Evolutionary conservation across 345 rosid genomes (phyloP).

Genomic region (Murraya paniculata): DNA sequence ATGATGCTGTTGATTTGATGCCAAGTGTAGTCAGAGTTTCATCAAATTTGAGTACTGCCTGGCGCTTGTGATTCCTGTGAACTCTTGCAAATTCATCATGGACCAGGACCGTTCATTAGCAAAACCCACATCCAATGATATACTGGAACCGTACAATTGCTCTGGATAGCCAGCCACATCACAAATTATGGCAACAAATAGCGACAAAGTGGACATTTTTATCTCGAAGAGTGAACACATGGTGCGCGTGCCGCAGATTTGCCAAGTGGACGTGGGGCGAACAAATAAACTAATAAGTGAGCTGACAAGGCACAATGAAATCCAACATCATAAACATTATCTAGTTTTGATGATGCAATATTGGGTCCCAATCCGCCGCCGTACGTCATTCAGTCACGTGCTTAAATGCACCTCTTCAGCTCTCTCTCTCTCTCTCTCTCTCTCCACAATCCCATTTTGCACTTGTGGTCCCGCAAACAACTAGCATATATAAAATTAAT

Average conservation of each 20-base stretch:
- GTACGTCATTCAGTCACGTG: slow-evolving; percentile 42
- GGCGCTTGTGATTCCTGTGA: background rate
- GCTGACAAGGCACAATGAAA: background rate
- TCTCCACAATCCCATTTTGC: background rate
- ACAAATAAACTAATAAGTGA: background rate
- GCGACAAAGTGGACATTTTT: background rate
- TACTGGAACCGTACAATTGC: too few relatives aligned
- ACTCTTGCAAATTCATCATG: too few relatives aligned
- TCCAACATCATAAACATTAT: background rate
- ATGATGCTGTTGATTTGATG: background rate
- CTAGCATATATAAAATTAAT: background rate
- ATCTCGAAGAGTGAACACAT: too few relatives aligned
- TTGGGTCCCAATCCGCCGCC: slow-evolving; percentile 34
- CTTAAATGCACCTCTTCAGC: background rate
- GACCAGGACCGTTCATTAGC: too few relatives aligned
- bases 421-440: too few relatives aligned
- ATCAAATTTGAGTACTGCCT: background rate
- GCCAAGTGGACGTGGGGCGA: slow-evolving; percentile 12
- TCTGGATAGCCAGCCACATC: too few relatives aligned
- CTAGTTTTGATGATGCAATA: background rate
- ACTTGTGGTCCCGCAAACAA: background rate
- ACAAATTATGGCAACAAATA: background rate
- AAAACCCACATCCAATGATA: too few relatives aligned
- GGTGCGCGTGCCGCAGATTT: background rate
- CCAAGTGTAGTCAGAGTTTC: background rate